A percentile compares a stretch with the other conserved stretches of the same genome.
Conservation (phyloP, 140 eudicot species). For the Stevia rebaudiana region DNA sequence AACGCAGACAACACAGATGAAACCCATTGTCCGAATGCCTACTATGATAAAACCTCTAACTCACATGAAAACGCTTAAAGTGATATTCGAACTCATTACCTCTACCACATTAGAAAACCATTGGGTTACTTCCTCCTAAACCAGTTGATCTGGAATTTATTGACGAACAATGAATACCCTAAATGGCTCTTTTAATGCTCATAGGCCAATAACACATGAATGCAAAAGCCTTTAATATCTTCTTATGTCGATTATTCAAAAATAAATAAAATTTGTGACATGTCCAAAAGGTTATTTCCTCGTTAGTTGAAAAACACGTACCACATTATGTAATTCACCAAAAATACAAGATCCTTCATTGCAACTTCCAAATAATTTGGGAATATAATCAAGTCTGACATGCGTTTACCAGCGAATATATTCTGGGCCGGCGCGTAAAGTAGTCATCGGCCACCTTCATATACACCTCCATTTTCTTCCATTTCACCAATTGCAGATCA, state of each 20-base stretch:
- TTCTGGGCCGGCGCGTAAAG: slow-evolving; percentile 27
- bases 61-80: no score
- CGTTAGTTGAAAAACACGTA: background rate
- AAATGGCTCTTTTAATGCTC: no score
- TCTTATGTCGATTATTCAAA: background rate
- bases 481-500: background rate
- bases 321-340: background rate
- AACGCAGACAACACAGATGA: no score
- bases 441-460: slow-evolving; percentile 35
- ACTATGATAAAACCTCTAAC: no score
- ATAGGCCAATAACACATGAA: background rate
- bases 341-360: background rate
- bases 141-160: no score
- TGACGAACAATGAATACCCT: no score
- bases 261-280: background rate
- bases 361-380: slow-evolving; percentile 19
- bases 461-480: slow-evolving; percentile 14
- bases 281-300: background rate
- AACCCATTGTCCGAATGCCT: no score
- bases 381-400: slow-evolving; percentile 25
- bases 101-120: no score
- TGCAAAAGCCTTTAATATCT: background rate
- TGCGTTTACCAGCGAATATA: slow-evolving; percentile 29
- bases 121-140: no score
- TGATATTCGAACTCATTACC: no score